A percentile compares a stretch with the other conserved stretches of the same genome.
These are phyloP conservation scores for Saccharomycopsis sp. DNA, from an alignment of 805 yeast genomes.

Conservation along the genomic window DNA sequence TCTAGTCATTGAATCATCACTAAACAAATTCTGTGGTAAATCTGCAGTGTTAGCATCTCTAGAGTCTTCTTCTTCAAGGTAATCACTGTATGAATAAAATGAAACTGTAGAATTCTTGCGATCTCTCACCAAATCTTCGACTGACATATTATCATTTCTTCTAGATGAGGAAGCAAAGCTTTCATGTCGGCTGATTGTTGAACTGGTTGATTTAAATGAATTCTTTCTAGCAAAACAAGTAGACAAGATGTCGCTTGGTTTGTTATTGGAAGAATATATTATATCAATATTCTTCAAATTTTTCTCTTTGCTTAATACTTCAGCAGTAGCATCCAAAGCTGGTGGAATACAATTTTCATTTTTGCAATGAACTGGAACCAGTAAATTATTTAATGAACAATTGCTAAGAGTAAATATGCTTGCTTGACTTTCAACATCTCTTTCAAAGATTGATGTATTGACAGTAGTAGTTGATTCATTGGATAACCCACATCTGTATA, in stretches of 20 bases:
- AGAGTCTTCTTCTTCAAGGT: conserved; percentile 15
- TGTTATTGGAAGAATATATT: conserved; percentile 3
- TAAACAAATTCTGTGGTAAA: background rate
- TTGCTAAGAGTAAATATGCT: conserved; percentile 12
- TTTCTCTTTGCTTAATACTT: conserved; percentile 11
- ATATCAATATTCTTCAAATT: conserved; percentile 9
- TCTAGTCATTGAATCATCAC: conserved; percentile 7
- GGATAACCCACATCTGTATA: background rate
- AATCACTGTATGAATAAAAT: conserved; percentile 18
- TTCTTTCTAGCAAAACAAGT: background rate
- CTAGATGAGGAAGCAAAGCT: background rate
- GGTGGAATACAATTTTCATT: conserved; percentile 19
- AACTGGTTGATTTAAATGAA: no score
- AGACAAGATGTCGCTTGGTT: conserved; percentile 4
- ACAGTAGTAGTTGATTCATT: conserved; percentile 10
- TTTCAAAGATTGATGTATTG: conserved; percentile 18
- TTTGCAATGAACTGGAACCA: conserved; percentile 10
- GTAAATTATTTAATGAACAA: conserved; percentile 4
- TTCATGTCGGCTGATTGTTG: no score
- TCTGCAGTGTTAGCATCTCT: no score
- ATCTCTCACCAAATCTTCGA: conserved; percentile 20
- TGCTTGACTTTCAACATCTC: conserved; percentile 17
- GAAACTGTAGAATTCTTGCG: conserved; percentile 10
- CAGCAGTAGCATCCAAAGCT: conserved; percentile 19
- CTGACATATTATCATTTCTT: conserved; percentile 8